Evolutionary conservation across 495 filamentous ascomycete species (phyloP), one percentile per base, ranked within the genome.

Genomic region (Physcia stellaris): DNA sequence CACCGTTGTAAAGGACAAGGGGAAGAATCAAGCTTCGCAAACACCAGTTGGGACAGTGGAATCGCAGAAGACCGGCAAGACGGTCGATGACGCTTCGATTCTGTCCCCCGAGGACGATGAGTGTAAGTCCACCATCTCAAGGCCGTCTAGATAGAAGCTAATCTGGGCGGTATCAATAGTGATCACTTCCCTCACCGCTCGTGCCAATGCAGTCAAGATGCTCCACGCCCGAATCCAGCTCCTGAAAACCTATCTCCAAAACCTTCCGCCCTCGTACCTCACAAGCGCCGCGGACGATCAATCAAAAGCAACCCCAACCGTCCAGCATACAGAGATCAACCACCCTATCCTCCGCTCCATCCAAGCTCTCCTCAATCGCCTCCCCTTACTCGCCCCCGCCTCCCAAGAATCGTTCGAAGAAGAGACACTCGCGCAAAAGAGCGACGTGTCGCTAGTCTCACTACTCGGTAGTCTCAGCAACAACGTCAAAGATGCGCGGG

Each of bases 171-270:
- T 56, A 45, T 52, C 34, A 22, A 28, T 30, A 80, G 76, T 82
- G 15, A 68, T 83, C 31, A 66, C 73, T 26, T 72, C 62, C 19
- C 74, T 98, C 21, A 85, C 78, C 11, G 83, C 86, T 34, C 94
- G 93, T 47, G 67, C 76, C 27, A 98, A 96, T 57, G 87, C 92
- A 19, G 77, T 94, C 49, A 81, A 80, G 57, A 94, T 93, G 73
- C 71, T 96, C 37, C 78, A 86, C 51, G 73, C 79, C 12, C 80
- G 92, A 32, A 78, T 98, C 52, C 67, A 71, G 11, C 74, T 96
- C 41, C 72, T 96, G 39, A 79, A 77, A 45, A 68, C 71, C 24
- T 96, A 95, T 55, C 71, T 98, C 34, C 60, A 77, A 37, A 73
- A 70, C 28, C 70, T 90, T 4, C 83, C 83, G 4, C 64, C 74